Conservation (phyloP, 2,329 filamentous ascomycete genomes). For the Colletotrichum echinochloae region DNA sequence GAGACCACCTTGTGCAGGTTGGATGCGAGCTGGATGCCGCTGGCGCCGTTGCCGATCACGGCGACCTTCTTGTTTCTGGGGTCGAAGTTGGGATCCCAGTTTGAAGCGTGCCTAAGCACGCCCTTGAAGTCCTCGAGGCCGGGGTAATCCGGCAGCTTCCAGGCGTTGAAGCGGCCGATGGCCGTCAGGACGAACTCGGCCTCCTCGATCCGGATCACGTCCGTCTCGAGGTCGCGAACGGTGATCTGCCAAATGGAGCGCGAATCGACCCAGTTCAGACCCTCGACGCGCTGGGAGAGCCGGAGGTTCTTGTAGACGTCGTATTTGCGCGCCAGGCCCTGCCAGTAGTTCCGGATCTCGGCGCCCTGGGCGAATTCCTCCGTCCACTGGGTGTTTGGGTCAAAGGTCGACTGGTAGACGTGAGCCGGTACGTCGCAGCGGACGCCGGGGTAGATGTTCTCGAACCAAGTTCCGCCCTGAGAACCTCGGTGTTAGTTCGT, state of each 20-base stretch:
- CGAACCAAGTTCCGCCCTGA: slow-evolving; percentile 66
- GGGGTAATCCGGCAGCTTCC: slow-evolving; percentile 71
- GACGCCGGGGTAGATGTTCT: slow-evolving; percentile 72
- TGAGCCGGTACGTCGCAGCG: slow-evolving; percentile 76
- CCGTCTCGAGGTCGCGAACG: slow-evolving; percentile 54
- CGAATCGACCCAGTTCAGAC: slow-evolving; percentile 65
- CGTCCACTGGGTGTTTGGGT: slow-evolving; percentile 75
- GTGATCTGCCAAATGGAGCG: slow-evolving; percentile 67
- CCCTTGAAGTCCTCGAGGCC: slow-evolving; percentile 68
- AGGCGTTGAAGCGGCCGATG: slow-evolving; percentile 74
- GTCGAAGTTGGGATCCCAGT: slow-evolving; percentile 68
- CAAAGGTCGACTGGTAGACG: slow-evolving; percentile 77
- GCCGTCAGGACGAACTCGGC: slow-evolving; percentile 73
- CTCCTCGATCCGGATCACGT: slow-evolving; percentile 56
- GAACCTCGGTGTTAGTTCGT: neutral
- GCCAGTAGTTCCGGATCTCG: slow-evolving; percentile 78
- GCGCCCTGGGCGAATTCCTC: slow-evolving; percentile 74
- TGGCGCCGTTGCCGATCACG: slow-evolving; percentile 73
- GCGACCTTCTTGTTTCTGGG: slow-evolving; percentile 63
- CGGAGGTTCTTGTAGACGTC: slow-evolving; percentile 70
- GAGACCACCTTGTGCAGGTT: slow-evolving; percentile 62
- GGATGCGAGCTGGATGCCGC: slow-evolving; percentile 68
- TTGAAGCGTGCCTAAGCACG: slow-evolving; percentile 68
- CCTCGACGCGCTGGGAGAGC: slow-evolving; percentile 66
- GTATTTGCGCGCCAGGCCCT: slow-evolving; percentile 71